These are phyloP conservation scores for Euclidium syriacum DNA, from an alignment of 345 rosid species.

Conservation along the genomic window DNA sequence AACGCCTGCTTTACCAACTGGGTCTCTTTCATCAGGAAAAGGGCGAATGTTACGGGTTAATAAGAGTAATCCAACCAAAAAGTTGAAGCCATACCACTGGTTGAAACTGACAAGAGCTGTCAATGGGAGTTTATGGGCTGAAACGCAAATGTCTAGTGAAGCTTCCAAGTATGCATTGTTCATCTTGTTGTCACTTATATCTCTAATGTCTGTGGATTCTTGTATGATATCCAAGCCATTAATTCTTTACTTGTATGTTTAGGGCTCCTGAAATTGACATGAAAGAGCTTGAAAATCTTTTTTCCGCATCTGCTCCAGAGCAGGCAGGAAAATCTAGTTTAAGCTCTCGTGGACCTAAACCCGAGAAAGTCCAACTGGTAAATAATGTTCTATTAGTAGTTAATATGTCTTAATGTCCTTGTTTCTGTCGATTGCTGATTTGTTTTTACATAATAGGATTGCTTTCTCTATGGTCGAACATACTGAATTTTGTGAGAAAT, in stretches of 20 bases:
- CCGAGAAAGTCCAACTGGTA: slow-evolving; percentile 95
- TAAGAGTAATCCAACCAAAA: slow-evolving; percentile 57
- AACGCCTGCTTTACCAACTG: slow-evolving; percentile 57
- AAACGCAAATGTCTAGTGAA: slow-evolving; percentile 82
- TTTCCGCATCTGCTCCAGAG: slow-evolving; percentile 70
- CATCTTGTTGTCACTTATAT: neutral
- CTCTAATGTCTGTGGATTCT: slow-evolving; percentile 14
- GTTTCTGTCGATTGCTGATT: neutral
- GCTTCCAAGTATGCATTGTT: slow-evolving; percentile 61
- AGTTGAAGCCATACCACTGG: slow-evolving; percentile 97
- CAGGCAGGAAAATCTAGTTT: slow-evolving; percentile 38
- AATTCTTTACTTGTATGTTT: slow-evolving; percentile 1
- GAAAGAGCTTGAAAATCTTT: slow-evolving; percentile 88
- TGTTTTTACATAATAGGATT: neutral
- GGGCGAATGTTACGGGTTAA: slow-evolving; percentile 65
- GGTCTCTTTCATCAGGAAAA: slow-evolving; percentile 47
- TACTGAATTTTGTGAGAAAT: slow-evolving; percentile 7
- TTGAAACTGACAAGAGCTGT: slow-evolving; percentile 88
- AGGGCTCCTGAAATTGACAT: slow-evolving; percentile 98
- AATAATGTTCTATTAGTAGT: neutral
- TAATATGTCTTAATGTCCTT: neutral
- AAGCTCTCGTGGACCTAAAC: slow-evolving; percentile 52
- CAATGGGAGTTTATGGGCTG: slow-evolving; percentile 97
- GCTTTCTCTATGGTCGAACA: neutral
- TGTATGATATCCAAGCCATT: slow-evolving; percentile 5